phyloP scores from a whole-genome alignment of 192 early-diverging fungal genomes.

The Backusella morwellensis region DNA sequence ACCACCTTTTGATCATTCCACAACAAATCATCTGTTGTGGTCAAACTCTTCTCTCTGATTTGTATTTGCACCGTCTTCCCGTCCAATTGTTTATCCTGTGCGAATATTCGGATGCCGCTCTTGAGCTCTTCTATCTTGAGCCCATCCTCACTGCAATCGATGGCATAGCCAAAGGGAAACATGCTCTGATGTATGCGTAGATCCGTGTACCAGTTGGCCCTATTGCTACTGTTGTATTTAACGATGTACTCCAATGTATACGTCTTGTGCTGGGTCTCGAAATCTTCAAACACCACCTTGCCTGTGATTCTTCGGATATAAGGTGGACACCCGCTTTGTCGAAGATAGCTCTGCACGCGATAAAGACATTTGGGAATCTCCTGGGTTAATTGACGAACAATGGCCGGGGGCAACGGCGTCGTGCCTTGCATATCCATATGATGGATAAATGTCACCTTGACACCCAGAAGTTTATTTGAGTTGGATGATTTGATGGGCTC shows the following conservation, averaged over 20 bases:
- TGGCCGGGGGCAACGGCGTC: constrained; percentile 33
- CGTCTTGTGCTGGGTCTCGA: constrained; percentile 35
- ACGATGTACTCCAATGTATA: constrained; percentile 36
- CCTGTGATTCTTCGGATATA: constrained; percentile 38
- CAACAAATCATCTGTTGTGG: background rate
- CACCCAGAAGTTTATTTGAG: constrained; percentile 29
- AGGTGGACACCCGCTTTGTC: constrained; percentile 44
- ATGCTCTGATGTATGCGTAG: constrained; percentile 36
- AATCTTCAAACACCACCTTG: constrained; percentile 34
- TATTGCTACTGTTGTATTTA: constrained; percentile 7
- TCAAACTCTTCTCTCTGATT: background rate
- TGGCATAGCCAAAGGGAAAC: constrained; percentile 42
- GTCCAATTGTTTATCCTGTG: constrained; percentile 11
- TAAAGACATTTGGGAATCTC: constrained; percentile 40
- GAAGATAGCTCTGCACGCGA: constrained; percentile 38
- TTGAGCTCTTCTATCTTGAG: constrained; percentile 35
- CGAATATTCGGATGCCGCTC: constrained; percentile 40
- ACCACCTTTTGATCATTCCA: background rate
- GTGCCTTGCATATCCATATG: constrained; percentile 47
- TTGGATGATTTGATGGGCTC: constrained; percentile 37
- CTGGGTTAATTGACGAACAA: constrained; percentile 34
- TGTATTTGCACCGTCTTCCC: constrained; percentile 15
- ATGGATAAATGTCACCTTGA: constrained; percentile 41
- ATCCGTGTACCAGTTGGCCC: constrained; percentile 38
- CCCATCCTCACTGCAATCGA: constrained; percentile 33